Evolutionary conservation across 2,329 filamentous ascomycete genomes (phyloP).

Genomic region (Trematosphaeria pertusa): DNA sequence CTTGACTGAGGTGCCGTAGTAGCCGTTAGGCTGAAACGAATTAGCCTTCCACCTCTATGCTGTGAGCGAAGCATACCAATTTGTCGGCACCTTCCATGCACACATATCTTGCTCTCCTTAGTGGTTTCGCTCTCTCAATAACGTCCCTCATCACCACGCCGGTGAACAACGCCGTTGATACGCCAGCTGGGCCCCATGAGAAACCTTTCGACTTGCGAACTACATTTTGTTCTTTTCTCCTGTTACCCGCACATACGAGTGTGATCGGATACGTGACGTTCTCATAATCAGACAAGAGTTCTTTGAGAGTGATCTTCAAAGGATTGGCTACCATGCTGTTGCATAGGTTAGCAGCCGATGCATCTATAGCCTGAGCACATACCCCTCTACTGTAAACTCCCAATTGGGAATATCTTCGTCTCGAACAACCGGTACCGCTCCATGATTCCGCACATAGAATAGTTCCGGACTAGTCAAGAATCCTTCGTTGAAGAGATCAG

Average conservation of each 20-base stretch:
- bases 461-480: slow-evolving; percentile 88
- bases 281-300: slow-evolving; percentile 76
- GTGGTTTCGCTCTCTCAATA: slow-evolving; percentile 70
- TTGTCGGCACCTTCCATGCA: slow-evolving; percentile 93
- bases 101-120: slow-evolving; percentile 76
- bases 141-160: slow-evolving; percentile 79
- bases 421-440: slow-evolving; percentile 76
- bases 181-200: slow-evolving; percentile 87
- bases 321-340: slow-evolving; percentile 76
- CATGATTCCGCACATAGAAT: slow-evolving; percentile 93
- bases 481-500: slow-evolving; percentile 77
- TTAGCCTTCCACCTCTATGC: slow-evolving; percentile 14
- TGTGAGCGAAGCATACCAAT: slow-evolving; percentile 54
- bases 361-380: slow-evolving; percentile 3
- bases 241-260: slow-evolving; percentile 89
- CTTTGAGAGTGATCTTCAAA: slow-evolving; percentile 72
- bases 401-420: slow-evolving; percentile 78
- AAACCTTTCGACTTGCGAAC: slow-evolving; percentile 93
- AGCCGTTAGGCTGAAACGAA: slow-evolving; percentile 72
- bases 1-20: slow-evolving; percentile 87
- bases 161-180: slow-evolving; percentile 89
- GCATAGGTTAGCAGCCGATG: slow-evolving; percentile 7
- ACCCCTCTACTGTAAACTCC: slow-evolving; percentile 83
- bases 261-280: slow-evolving; percentile 88
- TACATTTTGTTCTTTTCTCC: slow-evolving; percentile 90